phyloP scores from a whole-genome alignment of 2,329 filamentous ascomycete species.

The Ceratocystis huliohia region DNA sequence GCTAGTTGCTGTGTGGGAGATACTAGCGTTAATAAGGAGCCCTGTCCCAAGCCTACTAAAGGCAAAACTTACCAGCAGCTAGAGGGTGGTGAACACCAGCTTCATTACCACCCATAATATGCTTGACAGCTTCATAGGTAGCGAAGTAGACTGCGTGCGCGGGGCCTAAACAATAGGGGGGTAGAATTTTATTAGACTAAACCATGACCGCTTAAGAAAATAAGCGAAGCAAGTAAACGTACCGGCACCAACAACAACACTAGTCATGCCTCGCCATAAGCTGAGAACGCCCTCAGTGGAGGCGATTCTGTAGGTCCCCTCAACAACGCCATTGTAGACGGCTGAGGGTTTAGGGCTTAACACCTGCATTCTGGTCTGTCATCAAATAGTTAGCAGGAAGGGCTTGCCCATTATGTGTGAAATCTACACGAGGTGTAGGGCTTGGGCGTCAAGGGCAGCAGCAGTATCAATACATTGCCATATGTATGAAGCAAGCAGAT shows the following conservation, averaged over 20 bases:
- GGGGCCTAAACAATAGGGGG: constrained; percentile 51
- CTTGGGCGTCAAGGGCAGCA: not conserved
- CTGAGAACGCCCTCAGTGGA: constrained; percentile 78
- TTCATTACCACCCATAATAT: constrained; percentile 84
- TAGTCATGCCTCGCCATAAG: constrained; percentile 92
- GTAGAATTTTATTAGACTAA: constrained; percentile 23
- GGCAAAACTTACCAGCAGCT: constrained; percentile 58
- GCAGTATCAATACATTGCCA: not conserved
- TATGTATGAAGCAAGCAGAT: too few species aligned
- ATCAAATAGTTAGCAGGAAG: not conserved
- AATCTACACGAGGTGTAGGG: not conserved
- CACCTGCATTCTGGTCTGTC: constrained; percentile 93
- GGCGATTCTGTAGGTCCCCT: constrained; percentile 86
- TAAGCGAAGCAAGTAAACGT: constrained; percentile 27
- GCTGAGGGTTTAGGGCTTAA: constrained; percentile 69
- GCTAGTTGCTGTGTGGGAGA: constrained; percentile 57
- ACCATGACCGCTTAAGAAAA: not conserved
- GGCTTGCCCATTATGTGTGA: not conserved
- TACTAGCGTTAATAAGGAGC: not conserved
- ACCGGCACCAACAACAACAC: constrained; percentile 92
- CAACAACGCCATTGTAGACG: constrained; percentile 79
- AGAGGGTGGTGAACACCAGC: constrained; percentile 80
- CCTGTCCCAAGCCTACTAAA: not conserved
- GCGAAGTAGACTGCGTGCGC: constrained; percentile 98
- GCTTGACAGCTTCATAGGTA: constrained; percentile 94